Evolutionary conservation across 768 basidiomycete genomes (phyloP).

Genomic region (Rhizopogon vesiculosus): DNA sequence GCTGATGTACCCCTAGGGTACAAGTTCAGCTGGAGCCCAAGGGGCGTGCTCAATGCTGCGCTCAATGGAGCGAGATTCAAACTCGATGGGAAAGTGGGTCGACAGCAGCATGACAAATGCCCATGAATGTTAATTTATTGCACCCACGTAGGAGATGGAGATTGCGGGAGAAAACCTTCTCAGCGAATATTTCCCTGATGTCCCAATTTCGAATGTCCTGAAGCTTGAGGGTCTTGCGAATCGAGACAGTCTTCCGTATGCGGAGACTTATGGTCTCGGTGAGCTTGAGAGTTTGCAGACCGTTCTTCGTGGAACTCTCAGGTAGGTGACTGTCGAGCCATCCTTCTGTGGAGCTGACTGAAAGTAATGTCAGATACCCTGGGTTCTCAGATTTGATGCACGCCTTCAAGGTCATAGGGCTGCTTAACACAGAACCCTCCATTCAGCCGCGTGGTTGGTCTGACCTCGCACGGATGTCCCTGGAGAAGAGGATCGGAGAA

Average conservation of each 20-base stretch:
- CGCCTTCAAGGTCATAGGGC: conserved; percentile 63
- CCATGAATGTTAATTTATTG: not conserved
- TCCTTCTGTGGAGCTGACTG: not conserved
- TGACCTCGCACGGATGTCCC: conserved; percentile 31
- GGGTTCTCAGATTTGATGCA: conserved; percentile 77
- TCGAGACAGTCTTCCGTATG: conserved; percentile 73
- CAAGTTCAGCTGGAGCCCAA: conserved; percentile 92
- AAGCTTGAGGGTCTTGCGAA: conserved; percentile 84
- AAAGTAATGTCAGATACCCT: conserved; percentile 54
- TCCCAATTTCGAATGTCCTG: conserved; percentile 61
- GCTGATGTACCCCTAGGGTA: conserved; percentile 71
- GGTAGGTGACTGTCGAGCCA: conserved; percentile 34
- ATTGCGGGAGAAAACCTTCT: conserved; percentile 55
- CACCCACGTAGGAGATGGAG: conserved; percentile 32
- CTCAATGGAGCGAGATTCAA: conserved; percentile 67
- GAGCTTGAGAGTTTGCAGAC: conserved; percentile 44
- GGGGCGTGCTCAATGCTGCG: conserved; percentile 80
- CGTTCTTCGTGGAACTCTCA: conserved; percentile 79
- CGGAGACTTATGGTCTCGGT: conserved; percentile 56
- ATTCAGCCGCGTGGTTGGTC: conserved; percentile 24
- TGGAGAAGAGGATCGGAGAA: conserved; percentile 23
- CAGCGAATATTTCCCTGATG: conserved; percentile 51
- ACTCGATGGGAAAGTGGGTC: conserved; percentile 50
- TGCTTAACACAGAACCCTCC: conserved; percentile 42
- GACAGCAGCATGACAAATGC: not conserved